Base-by-base conservation (phyloP, 2,329 filamentous ascomycete species). In the Stylonectria norvegica region DNA sequence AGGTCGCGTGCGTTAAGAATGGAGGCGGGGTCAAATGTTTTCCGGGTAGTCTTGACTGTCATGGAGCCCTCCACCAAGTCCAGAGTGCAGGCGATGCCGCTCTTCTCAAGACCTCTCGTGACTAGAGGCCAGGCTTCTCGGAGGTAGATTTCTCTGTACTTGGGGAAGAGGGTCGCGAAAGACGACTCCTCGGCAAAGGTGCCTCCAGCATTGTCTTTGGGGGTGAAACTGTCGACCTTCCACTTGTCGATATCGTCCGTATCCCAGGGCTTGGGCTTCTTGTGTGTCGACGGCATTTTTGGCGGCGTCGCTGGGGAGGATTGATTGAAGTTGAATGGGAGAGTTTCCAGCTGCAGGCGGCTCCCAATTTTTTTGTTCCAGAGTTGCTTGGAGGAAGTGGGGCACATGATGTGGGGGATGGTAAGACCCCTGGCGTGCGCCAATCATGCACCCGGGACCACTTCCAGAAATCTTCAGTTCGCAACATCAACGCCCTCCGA, bases 161-260 rank as follows among this genome's bases (percentile, higher is more conserved):
- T 95, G 49, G 93, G 93, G 62, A 97, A 97, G 5, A 97, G 72
- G 0, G 81, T 85, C 51, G 75, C 75, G 63, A 98, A 98, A 5
- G 86, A 89, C 1, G 89, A 95, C 70, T 97, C 93, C 66, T 98
- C 91, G 38, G 83, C 78, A 63, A 98, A 95, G 15, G 86, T 85
- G 50, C 93, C 93, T 40, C 79, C 88, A 20, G 71, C 68, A 67
- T 97, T 97, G 69, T 97, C 86, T 52, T 86, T 81, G 34, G 87
- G 79, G 29, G 81, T 91, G 69, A 97, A 97, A 19, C 81, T 69
- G 27, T 95, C 89, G 56, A 90, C 71, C 81, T 89, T 91, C 89
- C 89, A 97, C 66, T 96, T 95, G 70, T 97, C 91, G 50, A 97
- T 88, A 59, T 96, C 93, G 48, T 95, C 90, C 41, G 90, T 95